These are phyloP conservation scores for Suillus variegatus DNA, from an alignment of 768 basidiomycete species.

Conservation along the genomic window DNA sequence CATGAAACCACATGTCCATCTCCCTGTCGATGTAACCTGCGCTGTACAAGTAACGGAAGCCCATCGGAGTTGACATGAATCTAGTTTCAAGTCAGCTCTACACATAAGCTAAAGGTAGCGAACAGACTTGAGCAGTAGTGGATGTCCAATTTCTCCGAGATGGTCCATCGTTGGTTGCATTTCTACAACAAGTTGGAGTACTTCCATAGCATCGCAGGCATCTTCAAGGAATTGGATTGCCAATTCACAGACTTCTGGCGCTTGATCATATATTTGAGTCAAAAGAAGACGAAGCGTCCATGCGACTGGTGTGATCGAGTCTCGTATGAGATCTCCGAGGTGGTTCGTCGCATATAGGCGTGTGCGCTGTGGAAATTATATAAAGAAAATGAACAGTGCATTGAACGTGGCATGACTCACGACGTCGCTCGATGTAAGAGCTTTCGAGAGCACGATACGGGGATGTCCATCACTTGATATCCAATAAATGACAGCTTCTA, in stretches of 20 bases:
- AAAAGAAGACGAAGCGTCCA: constrained; percentile 92
- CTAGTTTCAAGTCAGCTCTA: constrained; percentile 39
- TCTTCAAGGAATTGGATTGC: constrained; percentile 90
- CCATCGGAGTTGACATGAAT: constrained; percentile 92
- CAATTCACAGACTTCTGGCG: constrained; percentile 85
- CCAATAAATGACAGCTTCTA: constrained; percentile 8
- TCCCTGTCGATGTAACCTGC: constrained; percentile 92
- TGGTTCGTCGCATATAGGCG: constrained; percentile 87
- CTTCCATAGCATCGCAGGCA: constrained; percentile 81
- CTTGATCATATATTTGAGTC: constrained; percentile 94
- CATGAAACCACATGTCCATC: constrained; percentile 96
- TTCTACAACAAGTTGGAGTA: constrained; percentile 87
- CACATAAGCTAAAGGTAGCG: neutral
- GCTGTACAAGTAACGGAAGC: constrained; percentile 90
- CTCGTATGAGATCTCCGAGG: constrained; percentile 78
- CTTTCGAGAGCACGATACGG: constrained; percentile 90
- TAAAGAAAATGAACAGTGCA: neutral
- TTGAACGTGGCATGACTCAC: constrained; percentile 37
- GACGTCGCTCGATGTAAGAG: constrained; percentile 90
- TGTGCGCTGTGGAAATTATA: constrained; percentile 58
- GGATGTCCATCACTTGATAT: constrained; percentile 86
- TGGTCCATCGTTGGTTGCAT: constrained; percentile 96
- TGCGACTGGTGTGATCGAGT: constrained; percentile 60
- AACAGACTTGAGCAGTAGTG: constrained; percentile 80
- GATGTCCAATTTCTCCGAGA: constrained; percentile 89